Conservation (phyloP, 1,284 basidiomycete species). For the Sporisorium iseilematis-ciliati region DNA sequence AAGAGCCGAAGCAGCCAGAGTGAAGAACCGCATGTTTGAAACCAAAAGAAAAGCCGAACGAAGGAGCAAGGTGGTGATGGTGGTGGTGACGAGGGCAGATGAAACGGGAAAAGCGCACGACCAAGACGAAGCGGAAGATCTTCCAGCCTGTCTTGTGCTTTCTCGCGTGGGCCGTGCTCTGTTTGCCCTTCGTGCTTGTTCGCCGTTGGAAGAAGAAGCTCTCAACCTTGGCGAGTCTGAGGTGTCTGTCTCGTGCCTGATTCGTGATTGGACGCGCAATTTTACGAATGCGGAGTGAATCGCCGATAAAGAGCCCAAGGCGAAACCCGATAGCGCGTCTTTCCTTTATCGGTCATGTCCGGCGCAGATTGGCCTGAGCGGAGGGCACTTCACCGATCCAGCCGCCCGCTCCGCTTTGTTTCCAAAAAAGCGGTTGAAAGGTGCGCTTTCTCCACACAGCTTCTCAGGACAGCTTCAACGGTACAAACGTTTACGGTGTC, state of each 20-base stretch:
- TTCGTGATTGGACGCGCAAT: conserved; percentile 34
- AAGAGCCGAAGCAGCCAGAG: conserved; percentile 38
- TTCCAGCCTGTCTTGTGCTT: conserved; percentile 4
- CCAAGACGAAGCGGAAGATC: conserved; percentile 7
- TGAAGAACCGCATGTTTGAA: conserved; percentile 39
- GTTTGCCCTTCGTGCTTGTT: neutral
- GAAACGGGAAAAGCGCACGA: neutral
- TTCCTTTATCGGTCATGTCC: conserved; percentile 33
- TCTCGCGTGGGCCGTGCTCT: conserved; percentile 14
- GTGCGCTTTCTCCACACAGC: conserved; percentile 37
- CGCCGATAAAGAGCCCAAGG: neutral
- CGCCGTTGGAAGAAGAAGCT: neutral
- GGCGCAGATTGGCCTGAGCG: conserved; percentile 37
- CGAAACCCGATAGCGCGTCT: conserved; percentile 6
- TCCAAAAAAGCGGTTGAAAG: conserved; percentile 29
- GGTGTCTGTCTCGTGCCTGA: conserved; percentile 19
- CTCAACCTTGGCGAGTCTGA: neutral
- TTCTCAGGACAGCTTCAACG: conserved; percentile 4
- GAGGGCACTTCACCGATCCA: conserved; percentile 20
- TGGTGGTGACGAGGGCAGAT: neutral
- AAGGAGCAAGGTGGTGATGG: neutral
- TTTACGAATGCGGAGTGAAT: neutral
- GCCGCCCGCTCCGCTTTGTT: conserved; percentile 27
- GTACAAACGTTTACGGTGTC: neutral
- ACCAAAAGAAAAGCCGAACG: conserved; percentile 1